A percentile compares a stretch with the other conserved stretches of the same genome.
phyloP scores from a whole-genome alignment of 331 rosid genomes.

The Cydonia oblonga region DNA sequence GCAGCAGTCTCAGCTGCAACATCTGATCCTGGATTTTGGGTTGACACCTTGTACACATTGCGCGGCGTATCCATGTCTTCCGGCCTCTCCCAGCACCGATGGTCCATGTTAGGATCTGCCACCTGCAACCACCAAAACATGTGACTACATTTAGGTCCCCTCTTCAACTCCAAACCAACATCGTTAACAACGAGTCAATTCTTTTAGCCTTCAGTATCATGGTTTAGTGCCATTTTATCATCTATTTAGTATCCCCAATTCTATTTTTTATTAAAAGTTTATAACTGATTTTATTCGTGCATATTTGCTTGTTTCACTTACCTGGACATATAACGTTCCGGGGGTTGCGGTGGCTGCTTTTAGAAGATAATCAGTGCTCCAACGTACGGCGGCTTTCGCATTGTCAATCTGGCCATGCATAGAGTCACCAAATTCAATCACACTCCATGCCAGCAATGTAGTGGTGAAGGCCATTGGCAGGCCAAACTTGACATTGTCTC shows the following conservation, averaged over 20 bases:
- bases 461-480: slow-evolving; percentile 89
- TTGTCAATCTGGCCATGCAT: slow-evolving; percentile 50
- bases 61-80: slow-evolving; percentile 92
- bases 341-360: slow-evolving; percentile 70
- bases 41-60: slow-evolving; percentile 54
- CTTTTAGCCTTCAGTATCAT: background rate
- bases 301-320: slow-evolving; percentile 13
- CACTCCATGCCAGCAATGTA: slow-evolving; percentile 83
- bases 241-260: background rate
- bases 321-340: slow-evolving; percentile 72
- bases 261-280: background rate
- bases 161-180: background rate
- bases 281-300: background rate
- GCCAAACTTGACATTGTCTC: slow-evolving; percentile 88
- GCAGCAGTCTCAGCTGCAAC: slow-evolving; percentile 90
- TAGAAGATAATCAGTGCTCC: slow-evolving; percentile 73
- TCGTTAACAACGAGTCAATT: background rate
- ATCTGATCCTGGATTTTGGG: slow-evolving; percentile 81
- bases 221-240: background rate
- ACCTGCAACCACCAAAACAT: slow-evolving; percentile 38
- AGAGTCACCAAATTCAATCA: slow-evolving; percentile 65
- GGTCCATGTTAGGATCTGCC: slow-evolving; percentile 75
- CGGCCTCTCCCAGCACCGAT: slow-evolving; percentile 86
- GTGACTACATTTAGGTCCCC: background rate
- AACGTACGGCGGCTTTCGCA: slow-evolving; percentile 58